phyloP scores from a whole-genome alignment of 2,329 filamentous ascomycete genomes.

The Salinomyces thailandicus region DNA sequence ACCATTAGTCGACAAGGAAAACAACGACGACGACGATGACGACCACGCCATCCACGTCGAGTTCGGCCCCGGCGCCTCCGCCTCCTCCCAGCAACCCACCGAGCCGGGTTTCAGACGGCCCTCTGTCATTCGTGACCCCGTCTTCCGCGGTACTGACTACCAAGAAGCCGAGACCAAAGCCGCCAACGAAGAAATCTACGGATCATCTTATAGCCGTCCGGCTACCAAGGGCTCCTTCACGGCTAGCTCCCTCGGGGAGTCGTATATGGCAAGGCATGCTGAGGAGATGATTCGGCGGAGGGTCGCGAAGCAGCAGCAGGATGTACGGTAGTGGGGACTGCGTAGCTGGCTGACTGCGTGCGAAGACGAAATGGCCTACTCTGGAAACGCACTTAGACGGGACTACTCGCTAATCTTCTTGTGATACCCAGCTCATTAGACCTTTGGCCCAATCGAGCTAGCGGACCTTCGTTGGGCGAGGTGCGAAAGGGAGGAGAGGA shows the following conservation, averaged over 20 bases:
- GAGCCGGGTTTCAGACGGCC: conserved; percentile 26
- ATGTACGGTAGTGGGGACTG: no score
- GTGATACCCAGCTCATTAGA: no score
- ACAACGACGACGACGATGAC: conserved; percentile 4
- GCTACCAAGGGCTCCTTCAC: conserved; percentile 17
- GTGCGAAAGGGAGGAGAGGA: no score
- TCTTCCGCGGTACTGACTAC: conserved; percentile 18
- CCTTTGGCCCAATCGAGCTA: no score
- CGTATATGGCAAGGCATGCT: conserved; percentile 25
- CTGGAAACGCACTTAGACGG: no score
- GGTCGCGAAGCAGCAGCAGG: conserved; percentile 6
- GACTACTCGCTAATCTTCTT: no score
- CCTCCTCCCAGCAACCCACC: conserved; percentile 21
- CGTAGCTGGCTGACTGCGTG: no score
- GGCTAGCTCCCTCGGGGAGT: conserved; percentile 25
- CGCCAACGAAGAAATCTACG: conserved; percentile 10
- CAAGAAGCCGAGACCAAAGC: conserved; percentile 8
- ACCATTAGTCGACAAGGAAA: background rate
- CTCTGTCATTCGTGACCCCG: conserved; percentile 21
- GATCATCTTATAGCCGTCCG: conserved; percentile 7
- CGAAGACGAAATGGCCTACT: no score
- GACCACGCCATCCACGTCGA: conserved; percentile 15
- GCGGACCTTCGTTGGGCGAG: no score
- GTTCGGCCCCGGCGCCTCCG: conserved; percentile 15
- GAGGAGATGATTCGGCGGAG: conserved; percentile 17